Conservation (phyloP, 2,329 filamentous ascomycete species). For the Xenoacremonium recifei region DNA sequence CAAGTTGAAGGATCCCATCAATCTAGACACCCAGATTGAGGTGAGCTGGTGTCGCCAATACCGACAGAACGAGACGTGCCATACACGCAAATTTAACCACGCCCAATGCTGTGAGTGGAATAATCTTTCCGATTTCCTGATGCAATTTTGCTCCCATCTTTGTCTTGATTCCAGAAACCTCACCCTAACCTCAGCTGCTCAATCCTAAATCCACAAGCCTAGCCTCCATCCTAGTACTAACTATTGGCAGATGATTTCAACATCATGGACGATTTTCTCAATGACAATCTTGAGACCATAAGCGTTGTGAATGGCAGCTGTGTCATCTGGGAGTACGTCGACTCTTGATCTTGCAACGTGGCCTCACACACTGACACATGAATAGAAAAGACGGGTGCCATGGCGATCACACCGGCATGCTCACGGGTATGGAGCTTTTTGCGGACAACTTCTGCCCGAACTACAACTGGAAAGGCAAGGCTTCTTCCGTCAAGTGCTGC, state of each 20-base stretch:
- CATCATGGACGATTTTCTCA: slow-evolving; percentile 6
- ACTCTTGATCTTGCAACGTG: background rate
- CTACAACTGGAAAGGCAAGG: slow-evolving; percentile 3
- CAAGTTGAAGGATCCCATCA: too few relatives aligned
- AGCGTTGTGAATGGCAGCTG: slow-evolving; percentile 8
- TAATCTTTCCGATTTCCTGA: too few relatives aligned
- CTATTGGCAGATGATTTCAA: slow-evolving; percentile 16
- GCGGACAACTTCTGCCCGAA: slow-evolving; percentile 9
- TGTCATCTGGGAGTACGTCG: slow-evolving; percentile 14
- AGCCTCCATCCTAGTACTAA: too few relatives aligned
- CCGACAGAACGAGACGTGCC: too few relatives aligned
- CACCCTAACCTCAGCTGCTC: too few relatives aligned
- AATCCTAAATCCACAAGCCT: too few relatives aligned
- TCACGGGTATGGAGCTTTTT: slow-evolving; percentile 5
- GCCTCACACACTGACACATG: background rate
- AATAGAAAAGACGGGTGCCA: slow-evolving; percentile 10
- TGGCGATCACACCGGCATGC: slow-evolving; percentile 13
- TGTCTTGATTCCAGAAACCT: too few relatives aligned
- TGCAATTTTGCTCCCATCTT: too few relatives aligned
- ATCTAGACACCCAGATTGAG: too few relatives aligned
- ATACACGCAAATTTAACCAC: too few relatives aligned
- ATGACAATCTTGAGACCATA: slow-evolving; percentile 12
- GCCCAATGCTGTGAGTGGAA: too few relatives aligned
- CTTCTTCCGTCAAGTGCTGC: slow-evolving; percentile 14
- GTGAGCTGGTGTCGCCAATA: too few relatives aligned